A percentile compares a stretch with the other conserved stretches of the same genome.
Conservation (phyloP, 2,329 filamentous ascomycete species). For the Zymoseptoria ardabiliae region DNA sequence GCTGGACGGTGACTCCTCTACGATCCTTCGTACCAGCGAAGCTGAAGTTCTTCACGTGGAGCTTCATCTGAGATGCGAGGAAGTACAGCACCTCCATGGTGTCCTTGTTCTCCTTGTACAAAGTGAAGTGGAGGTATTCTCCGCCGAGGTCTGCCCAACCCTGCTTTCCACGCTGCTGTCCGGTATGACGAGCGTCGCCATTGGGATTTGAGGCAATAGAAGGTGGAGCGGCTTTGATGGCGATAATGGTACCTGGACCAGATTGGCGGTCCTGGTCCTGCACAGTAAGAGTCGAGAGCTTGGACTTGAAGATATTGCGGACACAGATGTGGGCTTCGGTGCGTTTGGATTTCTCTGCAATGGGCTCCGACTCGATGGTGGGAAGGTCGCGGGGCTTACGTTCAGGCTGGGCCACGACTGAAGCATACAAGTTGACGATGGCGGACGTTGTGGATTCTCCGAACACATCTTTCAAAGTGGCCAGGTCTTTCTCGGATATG, state of each 20-base stretch:
- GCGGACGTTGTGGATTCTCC: constrained; percentile 43
- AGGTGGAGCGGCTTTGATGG: constrained; percentile 44
- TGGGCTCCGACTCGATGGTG: constrained; percentile 45
- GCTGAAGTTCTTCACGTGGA: constrained; percentile 60
- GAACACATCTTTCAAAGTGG: constrained; percentile 41
- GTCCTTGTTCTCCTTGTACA: constrained; percentile 96
- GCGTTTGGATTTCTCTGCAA: constrained; percentile 54
- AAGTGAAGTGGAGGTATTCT: constrained; percentile 79
- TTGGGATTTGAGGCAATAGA: constrained; percentile 18
- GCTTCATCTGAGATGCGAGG: constrained; percentile 64
- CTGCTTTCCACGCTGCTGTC: constrained; percentile 36
- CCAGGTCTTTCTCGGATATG: constrained; percentile 33
- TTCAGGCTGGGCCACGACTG: constrained; percentile 47
- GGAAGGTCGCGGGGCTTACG: constrained; percentile 51
- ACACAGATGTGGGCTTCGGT: constrained; percentile 59
- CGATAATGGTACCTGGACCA: constrained; percentile 53
- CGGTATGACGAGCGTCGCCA: constrained; percentile 11
- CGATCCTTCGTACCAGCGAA: constrained; percentile 91
- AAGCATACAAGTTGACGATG: constrained; percentile 50
- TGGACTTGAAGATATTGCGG: constrained; percentile 70
- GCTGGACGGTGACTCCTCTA: constrained; percentile 76
- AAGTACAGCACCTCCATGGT: constrained; percentile 85
- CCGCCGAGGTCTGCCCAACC: constrained; percentile 63
- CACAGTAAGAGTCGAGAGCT: constrained; percentile 69
- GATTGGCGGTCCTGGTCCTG: constrained; percentile 48